These are phyloP conservation scores for Kwoniella sp. DNA, from an alignment of 768 basidiomycete species.

Conservation along the genomic window DNA sequence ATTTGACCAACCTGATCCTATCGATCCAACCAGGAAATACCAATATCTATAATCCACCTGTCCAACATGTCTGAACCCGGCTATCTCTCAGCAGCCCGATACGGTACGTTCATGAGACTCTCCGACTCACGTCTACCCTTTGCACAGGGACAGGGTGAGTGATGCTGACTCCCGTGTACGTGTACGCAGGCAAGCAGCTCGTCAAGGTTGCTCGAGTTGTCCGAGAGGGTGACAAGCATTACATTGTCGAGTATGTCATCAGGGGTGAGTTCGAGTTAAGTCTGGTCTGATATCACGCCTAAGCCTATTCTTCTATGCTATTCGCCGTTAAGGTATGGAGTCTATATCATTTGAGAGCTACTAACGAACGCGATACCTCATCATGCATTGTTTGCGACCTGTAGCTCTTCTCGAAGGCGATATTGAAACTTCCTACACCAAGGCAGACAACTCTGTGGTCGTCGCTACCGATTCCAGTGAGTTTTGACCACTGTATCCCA, in stretches of 20 bases:
- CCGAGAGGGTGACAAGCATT: slow-evolving; percentile 59
- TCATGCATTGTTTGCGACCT: too few relatives aligned
- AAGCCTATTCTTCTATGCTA: neutral
- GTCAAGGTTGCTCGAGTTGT: slow-evolving; percentile 85
- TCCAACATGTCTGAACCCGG: slow-evolving; percentile 41
- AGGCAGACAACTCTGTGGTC: slow-evolving; percentile 77
- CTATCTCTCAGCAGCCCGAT: slow-evolving; percentile 45
- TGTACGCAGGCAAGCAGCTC: slow-evolving; percentile 76
- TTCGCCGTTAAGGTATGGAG: too few relatives aligned
- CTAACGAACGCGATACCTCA: too few relatives aligned
- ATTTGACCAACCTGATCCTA: too few relatives aligned
- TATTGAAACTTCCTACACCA: slow-evolving; percentile 71
- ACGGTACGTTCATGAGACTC: slow-evolving; percentile 34
- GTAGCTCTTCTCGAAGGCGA: slow-evolving; percentile 77
- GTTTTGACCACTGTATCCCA: too few relatives aligned
- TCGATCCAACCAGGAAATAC: too few relatives aligned
- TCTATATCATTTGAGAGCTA: neutral
- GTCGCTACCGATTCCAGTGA: slow-evolving; percentile 90
- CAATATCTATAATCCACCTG: too few relatives aligned
- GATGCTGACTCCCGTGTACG: neutral
- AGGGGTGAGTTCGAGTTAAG: slow-evolving; percentile 18
- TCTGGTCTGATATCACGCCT: neutral
- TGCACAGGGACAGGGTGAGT: too few relatives aligned
- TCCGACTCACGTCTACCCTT: neutral
- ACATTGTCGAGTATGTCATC: slow-evolving; percentile 40